phyloP scores from a whole-genome alignment of 768 basidiomycete species.

The Termitomyces sp. region DNA sequence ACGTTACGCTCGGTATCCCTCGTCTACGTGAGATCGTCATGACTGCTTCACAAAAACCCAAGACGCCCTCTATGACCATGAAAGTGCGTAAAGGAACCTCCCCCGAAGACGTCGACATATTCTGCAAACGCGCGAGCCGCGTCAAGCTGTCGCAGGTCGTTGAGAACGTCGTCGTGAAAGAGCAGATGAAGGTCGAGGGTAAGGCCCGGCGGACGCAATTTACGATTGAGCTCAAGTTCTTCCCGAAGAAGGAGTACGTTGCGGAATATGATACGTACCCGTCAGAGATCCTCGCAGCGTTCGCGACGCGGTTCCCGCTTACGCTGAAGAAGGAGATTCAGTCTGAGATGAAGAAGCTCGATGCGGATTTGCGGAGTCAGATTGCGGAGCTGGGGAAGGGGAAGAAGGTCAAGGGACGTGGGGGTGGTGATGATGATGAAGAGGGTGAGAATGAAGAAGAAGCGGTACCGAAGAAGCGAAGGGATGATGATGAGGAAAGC shows the following conservation, averaged over 20 bases:
- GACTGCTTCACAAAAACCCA: slow-evolving; percentile 95
- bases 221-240: slow-evolving; percentile 79
- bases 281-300: slow-evolving; percentile 66
- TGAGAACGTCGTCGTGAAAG: slow-evolving; percentile 78
- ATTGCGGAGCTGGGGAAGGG: slow-evolving; percentile 85
- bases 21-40: slow-evolving; percentile 98
- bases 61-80: slow-evolving; percentile 97
- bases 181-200: slow-evolving; percentile 65
- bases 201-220: slow-evolving; percentile 76
- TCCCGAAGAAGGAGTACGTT: slow-evolving; percentile 79
- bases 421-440: slow-evolving; percentile 52
- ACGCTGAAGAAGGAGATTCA: slow-evolving; percentile 84
- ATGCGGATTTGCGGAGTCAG: slow-evolving; percentile 74
- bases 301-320: slow-evolving; percentile 74
- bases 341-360: slow-evolving; percentile 81
- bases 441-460: slow-evolving; percentile 45
- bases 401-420: slow-evolving; percentile 43
- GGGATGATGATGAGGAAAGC: slow-evolving; percentile 61
- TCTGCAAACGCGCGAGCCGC: slow-evolving; percentile 87
- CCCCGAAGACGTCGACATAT: slow-evolving; percentile 57
- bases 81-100: slow-evolving; percentile 53
- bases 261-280: slow-evolving; percentile 78
- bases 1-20: slow-evolving; percentile 98
- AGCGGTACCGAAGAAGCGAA: slow-evolving; percentile 27
- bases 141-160: slow-evolving; percentile 87